Base-by-base conservation (phyloP, 2,329 filamentous ascomycete genomes). In the Albophoma yamanashiensis region DNA sequence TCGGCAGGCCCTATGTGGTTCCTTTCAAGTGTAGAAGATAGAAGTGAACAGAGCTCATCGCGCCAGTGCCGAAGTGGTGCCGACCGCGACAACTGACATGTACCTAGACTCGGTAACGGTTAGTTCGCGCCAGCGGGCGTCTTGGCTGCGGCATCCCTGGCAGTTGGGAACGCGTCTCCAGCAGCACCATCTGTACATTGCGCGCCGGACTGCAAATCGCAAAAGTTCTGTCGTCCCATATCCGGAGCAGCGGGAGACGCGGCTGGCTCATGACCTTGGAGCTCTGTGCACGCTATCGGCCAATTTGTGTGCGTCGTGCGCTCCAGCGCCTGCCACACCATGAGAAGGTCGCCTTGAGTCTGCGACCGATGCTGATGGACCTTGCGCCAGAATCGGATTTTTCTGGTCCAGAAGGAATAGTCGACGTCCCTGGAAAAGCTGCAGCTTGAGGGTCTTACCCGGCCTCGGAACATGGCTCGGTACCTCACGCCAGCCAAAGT, bases 401-500 rank as follows among this genome's bases (percentile, higher is more conserved):
- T 15, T 34, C 50, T 14, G 17, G 50, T 14, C 3, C 50, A 36
- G 27, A 3, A 22, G 36, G 20, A 34, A 3, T 3, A 14, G 17
- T 9, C 50, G 12, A 17, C 8, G 31, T 34, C 4, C 15, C 47
- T 3, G 17, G 31, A 3, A 36, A 34, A 17, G 15, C 27, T 36
- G 8, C 50, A 14, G 17, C 31, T 36, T 14, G 9, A 11, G 20
- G 27, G 17, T n/a, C 20, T 22, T 42, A 14, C 31, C 8, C n/a
- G 38, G 25, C 34, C 34, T 15, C 22, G 34, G 56, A 62, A 17
- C 58, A 95, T 93, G 88, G 83, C 88, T 67, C 88, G 89, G 60
- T 96, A 89, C 73, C 81, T 97, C 55, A 96, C 90, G n/a, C 90
- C 93, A 15, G 87, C 91, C 66, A 96, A 94, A 71, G 83, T 97